Conservation (phyloP, 2,329 filamentous ascomycete genomes). For the Colletotrichum abscissum region DNA sequence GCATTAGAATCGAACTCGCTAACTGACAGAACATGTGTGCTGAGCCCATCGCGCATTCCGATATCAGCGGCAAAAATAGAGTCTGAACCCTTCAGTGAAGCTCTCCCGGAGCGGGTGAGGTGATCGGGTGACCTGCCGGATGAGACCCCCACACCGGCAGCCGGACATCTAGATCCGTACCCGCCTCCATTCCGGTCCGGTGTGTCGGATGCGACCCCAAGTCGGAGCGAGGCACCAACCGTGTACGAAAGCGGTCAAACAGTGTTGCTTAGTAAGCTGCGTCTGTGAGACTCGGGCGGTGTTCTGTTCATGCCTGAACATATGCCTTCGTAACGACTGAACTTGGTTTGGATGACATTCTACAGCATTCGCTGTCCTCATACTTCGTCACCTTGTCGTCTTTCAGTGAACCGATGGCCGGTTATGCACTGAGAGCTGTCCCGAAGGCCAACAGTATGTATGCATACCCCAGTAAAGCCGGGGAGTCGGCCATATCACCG, state of each 20-base stretch:
- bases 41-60: not conserved
- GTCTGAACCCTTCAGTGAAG: not conserved
- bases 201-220: not conserved
- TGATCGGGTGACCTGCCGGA: not conserved
- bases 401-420: not conserved
- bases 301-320: not conserved
- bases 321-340: not conserved
- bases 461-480: not conserved
- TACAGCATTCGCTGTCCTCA: too few species aligned
- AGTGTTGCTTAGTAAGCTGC: not conserved
- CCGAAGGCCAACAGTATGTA: not conserved
- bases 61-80: not conserved
- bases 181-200: slow-evolving; percentile 3
- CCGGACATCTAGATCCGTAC: not conserved
- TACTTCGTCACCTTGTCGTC: not conserved
- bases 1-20: not conserved
- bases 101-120: not conserved
- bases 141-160: not conserved
- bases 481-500: not conserved
- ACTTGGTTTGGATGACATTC: not conserved
- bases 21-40: too few species aligned
- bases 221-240: not conserved
- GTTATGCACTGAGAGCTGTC: not conserved
- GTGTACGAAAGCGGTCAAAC: not conserved
- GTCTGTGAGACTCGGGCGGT: not conserved